Evolutionary conservation across 1,284 basidiomycete genomes (phyloP), one percentile per base, ranked within the genome.

Genomic region (Naganishia sp.): DNA sequence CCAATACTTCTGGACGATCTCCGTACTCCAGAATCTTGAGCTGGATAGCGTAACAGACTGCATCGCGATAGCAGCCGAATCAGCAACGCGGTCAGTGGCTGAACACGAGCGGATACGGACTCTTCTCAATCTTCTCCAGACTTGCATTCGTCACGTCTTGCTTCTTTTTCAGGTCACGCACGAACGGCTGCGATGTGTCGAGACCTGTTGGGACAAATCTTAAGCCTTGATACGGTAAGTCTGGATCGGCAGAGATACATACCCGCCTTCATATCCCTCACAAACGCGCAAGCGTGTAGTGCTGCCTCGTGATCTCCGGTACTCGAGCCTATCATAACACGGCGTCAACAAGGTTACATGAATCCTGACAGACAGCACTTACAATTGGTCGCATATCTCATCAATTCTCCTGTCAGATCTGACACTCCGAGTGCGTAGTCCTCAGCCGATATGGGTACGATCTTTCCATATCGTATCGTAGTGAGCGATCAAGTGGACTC

Each of bases 391-490:
- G 93, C 92, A 69, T 89, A 90, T 43, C 95, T 86, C 95, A 98
- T 98, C 70, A 92, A 85, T 79, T 98, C 95, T 49, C 95, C 95
- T 0, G 93, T 96, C 41, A 99, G 82, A 77, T 99, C 95, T 1
- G 92, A 93, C 35, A 97, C 81, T 17, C 95, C 95, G 2, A 98
- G 85, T 17, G 97, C 82, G 76, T 97, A 98, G 72, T 97, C 94
- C 62, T 88, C 86, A 31, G 60, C 70, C 71, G 74, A 65, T 75
- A 67, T 66, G 72, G 68, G 57, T 46, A 53, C 23, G 43, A 64
- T 62, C 54, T 47, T 56, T 23, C 2, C 52, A 18, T 6, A 11
- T 32, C 6, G 52, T 4, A n/a, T 53, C 11, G n/a, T 6, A 10
- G 15, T 58, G 3, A 49, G 9, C 43, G 6, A 13, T 31, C 18